Evolutionary conservation across 129 eudicot genomes (phyloP), one percentile per base, ranked within the genome.

Genomic region (Logfia minima): DNA sequence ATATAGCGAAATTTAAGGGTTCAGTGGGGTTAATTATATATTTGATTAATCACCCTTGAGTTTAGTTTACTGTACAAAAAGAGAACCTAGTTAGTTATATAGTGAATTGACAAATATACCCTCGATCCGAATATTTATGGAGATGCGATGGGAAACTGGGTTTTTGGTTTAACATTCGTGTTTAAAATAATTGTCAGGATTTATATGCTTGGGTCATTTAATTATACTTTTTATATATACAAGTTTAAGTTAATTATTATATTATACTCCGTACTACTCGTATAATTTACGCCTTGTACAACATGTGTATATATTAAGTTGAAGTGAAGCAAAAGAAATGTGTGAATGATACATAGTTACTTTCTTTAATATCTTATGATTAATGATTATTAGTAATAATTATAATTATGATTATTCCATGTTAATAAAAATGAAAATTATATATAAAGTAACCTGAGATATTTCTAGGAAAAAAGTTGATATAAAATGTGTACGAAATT

Each of bases 1-100:
- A 80, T 18, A 80, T 80, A 80, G 75, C 84, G 84, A 22, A 29
- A 67, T 21, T 37, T 43, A 28, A 26, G 71, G 75, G 79, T n/a
- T 74, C 41, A 59, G 56, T 74, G 80, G 71, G 70, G 84, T 65
- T 72, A 58, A 78, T 24, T 26, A 17, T 37, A 18, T 35, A 68
- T 67, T 74, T 74, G 28, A 6, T 58, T 29, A 28, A 28, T 67
- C 16, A 67, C 16, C 79, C 77, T 73, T 11, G 32, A 51, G 32
- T 53, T 53, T 53, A 60, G 53, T 60, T 78, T 76, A 61, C 70
- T 24, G 68, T 52, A 58, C 51, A 53, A 8, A 16, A 31, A 22
- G 32, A 8, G 43, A 72, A 68, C 59, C 68, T 5, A 37, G 58
- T 66, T 56, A 4, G 72, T 37, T 71, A 37, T 5, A 6, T 6